Conservation (phyloP, 2,329 filamentous ascomycete genomes). For the Paecilomyces sp. region DNA sequence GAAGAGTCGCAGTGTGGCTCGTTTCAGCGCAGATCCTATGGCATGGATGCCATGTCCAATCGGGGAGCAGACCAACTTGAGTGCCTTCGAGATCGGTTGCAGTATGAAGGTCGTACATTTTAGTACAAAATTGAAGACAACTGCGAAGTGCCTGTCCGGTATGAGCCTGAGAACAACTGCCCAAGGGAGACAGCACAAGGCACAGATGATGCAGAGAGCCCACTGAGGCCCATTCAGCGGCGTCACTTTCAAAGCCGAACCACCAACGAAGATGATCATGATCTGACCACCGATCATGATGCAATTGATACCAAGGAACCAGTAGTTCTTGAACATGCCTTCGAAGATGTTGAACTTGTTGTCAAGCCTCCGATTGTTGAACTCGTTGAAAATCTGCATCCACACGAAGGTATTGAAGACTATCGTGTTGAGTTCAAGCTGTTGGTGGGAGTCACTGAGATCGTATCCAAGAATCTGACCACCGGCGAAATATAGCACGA, state of each 20-base stretch:
- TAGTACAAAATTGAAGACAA: conserved; percentile 44
- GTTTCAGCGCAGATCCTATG: conserved; percentile 13
- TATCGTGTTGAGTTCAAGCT: conserved; percentile 61
- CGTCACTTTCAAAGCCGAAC: conserved; percentile 68
- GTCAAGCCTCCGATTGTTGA: conserved; percentile 92
- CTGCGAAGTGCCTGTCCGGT: conserved; percentile 54
- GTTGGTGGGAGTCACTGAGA: conserved; percentile 37
- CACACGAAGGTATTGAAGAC: conserved; percentile 98
- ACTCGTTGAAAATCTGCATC: conserved; percentile 99
- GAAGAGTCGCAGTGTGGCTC: conserved; percentile 15
- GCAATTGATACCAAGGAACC: conserved; percentile 78
- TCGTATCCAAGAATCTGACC: conserved; percentile 54
- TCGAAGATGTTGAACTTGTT: conserved; percentile 96
- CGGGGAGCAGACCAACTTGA: conserved; percentile 21
- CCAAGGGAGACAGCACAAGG: conserved; percentile 75
- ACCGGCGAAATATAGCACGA: conserved; percentile 75
- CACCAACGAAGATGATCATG: conserved; percentile 83
- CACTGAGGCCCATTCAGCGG: conserved; percentile 68
- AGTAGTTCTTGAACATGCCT: conserved; percentile 73
- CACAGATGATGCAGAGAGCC: conserved; percentile 79
- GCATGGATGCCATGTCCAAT: conserved; percentile 19
- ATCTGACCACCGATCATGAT: conserved; percentile 87
- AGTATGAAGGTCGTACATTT: conserved; percentile 49
- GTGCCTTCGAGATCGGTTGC: conserved; percentile 25
- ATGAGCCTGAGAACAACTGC: conserved; percentile 75